phyloP scores from a whole-genome alignment of 345 rosid genomes.

The Eucalyptus erythrocorys region DNA sequence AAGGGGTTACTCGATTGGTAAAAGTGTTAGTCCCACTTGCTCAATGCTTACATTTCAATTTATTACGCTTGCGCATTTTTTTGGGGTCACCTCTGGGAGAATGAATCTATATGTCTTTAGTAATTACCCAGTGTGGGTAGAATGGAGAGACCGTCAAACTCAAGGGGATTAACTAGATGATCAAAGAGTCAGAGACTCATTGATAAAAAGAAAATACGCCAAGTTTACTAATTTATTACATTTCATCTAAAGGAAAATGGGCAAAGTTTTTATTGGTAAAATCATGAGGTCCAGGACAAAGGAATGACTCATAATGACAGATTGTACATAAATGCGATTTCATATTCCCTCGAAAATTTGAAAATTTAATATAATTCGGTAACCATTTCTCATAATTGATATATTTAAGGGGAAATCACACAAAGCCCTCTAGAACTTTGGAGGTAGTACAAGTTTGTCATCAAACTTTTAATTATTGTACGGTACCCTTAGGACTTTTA shows the following conservation, averaged over 20 bases:
- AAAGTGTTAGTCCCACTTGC: background rate
- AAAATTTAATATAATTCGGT: too few species aligned
- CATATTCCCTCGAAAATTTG: background rate
- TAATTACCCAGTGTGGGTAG: too few species aligned
- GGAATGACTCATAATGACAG: background rate
- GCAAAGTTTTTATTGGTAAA: background rate
- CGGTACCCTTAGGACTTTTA: background rate
- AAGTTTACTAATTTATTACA: background rate
- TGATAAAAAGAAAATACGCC: background rate
- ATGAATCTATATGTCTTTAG: background rate
- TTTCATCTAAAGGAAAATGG: background rate
- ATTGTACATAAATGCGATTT: background rate
- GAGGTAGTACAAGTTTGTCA: background rate
- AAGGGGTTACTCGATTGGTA: background rate
- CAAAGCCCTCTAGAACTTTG: background rate
- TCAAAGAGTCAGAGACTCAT: background rate
- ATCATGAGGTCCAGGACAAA: too few species aligned
- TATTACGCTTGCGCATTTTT: background rate
- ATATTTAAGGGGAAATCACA: background rate
- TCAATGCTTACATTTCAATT: background rate
- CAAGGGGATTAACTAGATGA: background rate
- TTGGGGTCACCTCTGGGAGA: background rate
- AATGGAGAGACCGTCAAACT: background rate
- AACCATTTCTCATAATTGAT: background rate
- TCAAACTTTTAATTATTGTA: background rate